Evolutionary conservation across 78 protist species (phyloP), one percentile per base, ranked within the genome.

Genomic region (Planoprotostelium fungivorum): DNA sequence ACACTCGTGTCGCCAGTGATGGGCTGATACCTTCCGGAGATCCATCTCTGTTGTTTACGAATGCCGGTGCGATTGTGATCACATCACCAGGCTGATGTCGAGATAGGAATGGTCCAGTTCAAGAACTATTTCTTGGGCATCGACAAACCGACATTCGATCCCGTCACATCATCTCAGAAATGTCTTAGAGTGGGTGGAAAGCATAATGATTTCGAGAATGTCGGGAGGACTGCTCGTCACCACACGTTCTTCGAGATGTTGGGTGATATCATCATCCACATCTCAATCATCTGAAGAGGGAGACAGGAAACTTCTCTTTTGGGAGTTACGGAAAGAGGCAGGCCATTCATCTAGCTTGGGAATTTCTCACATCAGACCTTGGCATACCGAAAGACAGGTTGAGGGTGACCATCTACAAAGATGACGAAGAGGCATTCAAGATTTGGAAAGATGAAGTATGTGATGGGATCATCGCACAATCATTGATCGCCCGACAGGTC

Each of bases 211-310:
- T 84, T 96, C 38, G 96, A 93, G 29, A 91, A 96, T 36, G 97
- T 96, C 35, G 97, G 96, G 16, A 38, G 63, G 36, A 93, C 96
- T 16, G 93, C 96, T 28, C 87, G 96, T 28, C 97, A 96, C 88
- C 97, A 96, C 87, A 96, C 97, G 25, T 87, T 94, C 83, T 94
- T 96, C 85, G 97, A 96, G 88, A 96, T 94, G 97, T 92, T 96
- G 89, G 97, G 97, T 36, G 92, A 91, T 96, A 51, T 90, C 96
- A 34, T 94, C 92, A 16, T 84, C 95, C 94, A 1, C 92, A 92
- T 0, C 90, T 92, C 90, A 1, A 63, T 0, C 37, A 91, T 83
- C 38, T 38, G 38, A 93, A 93, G 34, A 83, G 91, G 1, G 88
- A n/a, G n/a, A n/a, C n/a, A n/a, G 87, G 87, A 25, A 85, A 85